Conservation (phyloP, 2,329 filamentous ascomycete genomes). For the Trichoderma lentiforme region DNA sequence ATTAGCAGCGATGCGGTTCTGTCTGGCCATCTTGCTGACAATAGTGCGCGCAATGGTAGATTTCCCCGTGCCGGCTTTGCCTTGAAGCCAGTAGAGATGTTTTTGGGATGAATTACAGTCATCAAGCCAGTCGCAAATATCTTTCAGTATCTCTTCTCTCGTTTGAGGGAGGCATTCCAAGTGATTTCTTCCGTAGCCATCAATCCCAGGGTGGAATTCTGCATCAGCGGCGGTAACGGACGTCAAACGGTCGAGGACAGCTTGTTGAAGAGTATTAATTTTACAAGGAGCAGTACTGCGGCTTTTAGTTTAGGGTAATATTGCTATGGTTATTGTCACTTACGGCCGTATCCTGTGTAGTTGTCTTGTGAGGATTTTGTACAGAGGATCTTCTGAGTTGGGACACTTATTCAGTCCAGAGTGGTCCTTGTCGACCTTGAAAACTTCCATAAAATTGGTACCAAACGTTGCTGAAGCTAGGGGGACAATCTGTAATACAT, state of each 20-base stretch:
- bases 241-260: background rate
- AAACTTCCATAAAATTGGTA: background rate
- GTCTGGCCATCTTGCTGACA: background rate
- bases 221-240: background rate
- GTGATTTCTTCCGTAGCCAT: background rate
- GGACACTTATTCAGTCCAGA: slow-evolving; percentile 23
- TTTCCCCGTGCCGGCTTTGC: slow-evolving; percentile 24
- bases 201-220: background rate
- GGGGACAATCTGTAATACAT: background rate
- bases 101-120: background rate
- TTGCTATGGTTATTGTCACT: background rate
- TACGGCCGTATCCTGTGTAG: background rate
- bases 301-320: no score
- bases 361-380: background rate
- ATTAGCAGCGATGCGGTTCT: slow-evolving; percentile 27
- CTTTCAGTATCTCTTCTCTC: background rate
- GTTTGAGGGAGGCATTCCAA: background rate
- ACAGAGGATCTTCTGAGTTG: slow-evolving; percentile 12
- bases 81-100: slow-evolving; percentile 19
- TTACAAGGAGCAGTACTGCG: no score
- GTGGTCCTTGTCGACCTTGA: slow-evolving; percentile 20
- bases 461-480: background rate
- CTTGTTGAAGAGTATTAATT: background rate
- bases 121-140: slow-evolving; percentile 9
- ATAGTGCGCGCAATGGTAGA: slow-evolving; percentile 23